These are phyloP conservation scores for Leccinellum rugosiceps DNA, from an alignment of 768 basidiomycete genomes.

Conservation along the genomic window DNA sequence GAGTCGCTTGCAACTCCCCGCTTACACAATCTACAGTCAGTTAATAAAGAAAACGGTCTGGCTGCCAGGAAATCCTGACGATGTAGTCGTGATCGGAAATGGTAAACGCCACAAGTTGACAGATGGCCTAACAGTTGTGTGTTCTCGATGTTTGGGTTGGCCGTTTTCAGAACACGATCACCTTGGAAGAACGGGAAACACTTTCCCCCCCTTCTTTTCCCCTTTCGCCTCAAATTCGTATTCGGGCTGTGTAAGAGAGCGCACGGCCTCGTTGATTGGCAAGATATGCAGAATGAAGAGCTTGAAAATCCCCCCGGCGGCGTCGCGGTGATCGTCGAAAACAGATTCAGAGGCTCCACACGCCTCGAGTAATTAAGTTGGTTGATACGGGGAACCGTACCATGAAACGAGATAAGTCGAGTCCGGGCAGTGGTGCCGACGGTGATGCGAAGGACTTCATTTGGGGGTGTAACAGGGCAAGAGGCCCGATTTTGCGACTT, in stretches of 20 bases:
- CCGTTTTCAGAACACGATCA: not conserved
- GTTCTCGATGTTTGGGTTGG: not conserved
- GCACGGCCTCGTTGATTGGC: conserved; percentile 1
- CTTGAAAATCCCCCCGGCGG: not conserved
- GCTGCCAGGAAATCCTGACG: not conserved
- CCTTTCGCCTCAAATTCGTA: not conserved
- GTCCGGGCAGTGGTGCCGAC: not conserved
- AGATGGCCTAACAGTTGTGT: not conserved
- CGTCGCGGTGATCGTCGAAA: conserved; percentile 4
- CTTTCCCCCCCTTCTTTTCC: not conserved
- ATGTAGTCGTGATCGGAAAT: not conserved
- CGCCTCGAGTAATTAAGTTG: not conserved
- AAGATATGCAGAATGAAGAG: not conserved
- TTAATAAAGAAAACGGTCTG: not conserved
- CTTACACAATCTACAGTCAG: not conserved
- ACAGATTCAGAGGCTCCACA: not conserved
- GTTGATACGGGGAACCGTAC: not conserved
- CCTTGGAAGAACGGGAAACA: not conserved
- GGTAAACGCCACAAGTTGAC: conserved; percentile 3
- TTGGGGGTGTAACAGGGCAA: not conserved
- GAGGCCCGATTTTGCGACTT: not conserved
- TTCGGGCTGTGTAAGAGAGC: not conserved
- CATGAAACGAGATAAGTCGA: not conserved
- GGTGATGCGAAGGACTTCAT: not conserved
- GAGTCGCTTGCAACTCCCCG: not conserved